Evolutionary conservation across 2,329 filamentous ascomycete genomes (phyloP), one percentile per base, ranked within the genome.

Genomic region (Atkinsonella texensis): DNA sequence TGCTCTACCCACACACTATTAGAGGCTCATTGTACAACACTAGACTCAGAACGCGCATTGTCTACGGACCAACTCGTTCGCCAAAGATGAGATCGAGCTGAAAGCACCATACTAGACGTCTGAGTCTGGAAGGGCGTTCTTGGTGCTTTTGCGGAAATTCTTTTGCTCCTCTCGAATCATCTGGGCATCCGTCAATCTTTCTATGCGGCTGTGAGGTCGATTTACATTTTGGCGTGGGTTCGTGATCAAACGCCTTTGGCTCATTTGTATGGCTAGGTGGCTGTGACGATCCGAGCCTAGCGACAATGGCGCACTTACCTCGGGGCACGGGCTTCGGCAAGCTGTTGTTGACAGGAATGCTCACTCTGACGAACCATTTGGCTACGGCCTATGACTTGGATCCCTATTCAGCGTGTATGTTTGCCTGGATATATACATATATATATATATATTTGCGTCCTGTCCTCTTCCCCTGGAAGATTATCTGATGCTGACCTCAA

Each of bases 301-400:
- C 18, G 42, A 38, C 42, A 35, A 50, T 47, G 51, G 20, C 35
- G n/a, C 18, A 31, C 20, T 23, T 12, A 31, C 43, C n/a, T n/a
- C 23, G 18, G 50, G 28, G 35, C 12, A 35, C 9, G 17, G 40
- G 33, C 43, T 32, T 46, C 42, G 35, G 15, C 43, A 44, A 44
- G 12, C 17, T 52, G 44, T 43, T 52, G 31, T 32, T 49, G 15
- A 17, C 40, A 35, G 12, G 7, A 6, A 17, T 50, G 10, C 28
- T 50, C 20, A n/a, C 47, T 17, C 17, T 52, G 23, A 49, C 60
- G 17, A 59, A 54, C 49, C 55, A 54, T 48, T 53, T 66, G 31
- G 56, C 62, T 40, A 51, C 47, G 13, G 67, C 65, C 40, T 71
- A 70, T 52, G 53, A 68, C 32, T 57, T 72, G 51, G 60, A 70